A percentile compares a stretch with the other conserved stretches of the same genome.
Evolutionary conservation across 768 basidiomycete species (phyloP).

Genomic region (Rhizopogon salebrosus): DNA sequence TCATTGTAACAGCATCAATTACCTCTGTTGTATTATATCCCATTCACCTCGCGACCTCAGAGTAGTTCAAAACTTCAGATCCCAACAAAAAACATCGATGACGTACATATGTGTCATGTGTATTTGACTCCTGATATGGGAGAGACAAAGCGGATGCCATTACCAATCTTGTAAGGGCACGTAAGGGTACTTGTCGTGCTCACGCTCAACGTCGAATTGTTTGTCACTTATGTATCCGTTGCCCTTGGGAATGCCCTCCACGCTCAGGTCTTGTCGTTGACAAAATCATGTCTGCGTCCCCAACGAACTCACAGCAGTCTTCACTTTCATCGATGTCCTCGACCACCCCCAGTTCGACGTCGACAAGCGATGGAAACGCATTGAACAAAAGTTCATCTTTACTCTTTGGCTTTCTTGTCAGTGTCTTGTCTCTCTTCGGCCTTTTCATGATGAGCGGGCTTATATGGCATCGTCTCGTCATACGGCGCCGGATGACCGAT

Average conservation of each 20-base stretch:
- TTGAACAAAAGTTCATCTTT: slow-evolving; percentile 12
- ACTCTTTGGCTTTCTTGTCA: slow-evolving; percentile 28
- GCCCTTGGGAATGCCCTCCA: slow-evolving; percentile 11
- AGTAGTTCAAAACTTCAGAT: background rate
- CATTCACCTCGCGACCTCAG: background rate
- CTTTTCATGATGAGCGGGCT: slow-evolving; percentile 26
- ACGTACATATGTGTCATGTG: background rate
- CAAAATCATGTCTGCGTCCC: slow-evolving; percentile 14
- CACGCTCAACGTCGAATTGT: background rate
- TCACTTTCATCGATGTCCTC: slow-evolving; percentile 5
- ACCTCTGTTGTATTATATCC: background rate
- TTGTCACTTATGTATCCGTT: background rate
- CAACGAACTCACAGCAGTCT: slow-evolving; percentile 8
- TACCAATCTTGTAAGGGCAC: background rate
- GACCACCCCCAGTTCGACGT: background rate
- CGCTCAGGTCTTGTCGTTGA: background rate
- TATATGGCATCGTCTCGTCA: slow-evolving; percentile 28
- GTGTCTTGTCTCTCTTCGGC: slow-evolving; percentile 24
- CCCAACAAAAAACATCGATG: background rate
- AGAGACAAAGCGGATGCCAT: background rate
- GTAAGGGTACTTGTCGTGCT: background rate
- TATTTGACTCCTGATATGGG: background rate
- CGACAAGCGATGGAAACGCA: background rate
- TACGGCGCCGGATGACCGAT: slow-evolving; percentile 23
- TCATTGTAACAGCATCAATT: background rate